Evolutionary conservation across 1,139 yeast species (phyloP).

Genomic region (Lodderomyces metapsilosis): DNA sequence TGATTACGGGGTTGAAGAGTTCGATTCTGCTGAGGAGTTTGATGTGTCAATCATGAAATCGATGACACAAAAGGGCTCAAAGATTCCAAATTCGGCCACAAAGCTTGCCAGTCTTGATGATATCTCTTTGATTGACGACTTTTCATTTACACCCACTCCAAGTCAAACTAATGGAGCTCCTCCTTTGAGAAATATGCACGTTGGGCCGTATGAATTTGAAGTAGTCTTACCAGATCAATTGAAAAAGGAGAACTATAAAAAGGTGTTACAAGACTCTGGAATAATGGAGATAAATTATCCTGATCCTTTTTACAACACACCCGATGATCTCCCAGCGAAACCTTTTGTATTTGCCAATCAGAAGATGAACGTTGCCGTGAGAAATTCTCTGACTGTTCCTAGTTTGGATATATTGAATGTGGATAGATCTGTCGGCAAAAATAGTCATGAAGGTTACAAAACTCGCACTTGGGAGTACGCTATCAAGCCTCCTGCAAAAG

Average conservation of each 20-base stretch:
- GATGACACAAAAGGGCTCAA: constrained; percentile 14
- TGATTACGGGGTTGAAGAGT: constrained; percentile 11
- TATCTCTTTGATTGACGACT: constrained; percentile 8
- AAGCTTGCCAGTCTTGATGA: constrained; percentile 6
- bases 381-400: constrained; percentile 16
- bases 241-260: constrained; percentile 23
- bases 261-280: constrained; percentile 43
- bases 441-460: not conserved
- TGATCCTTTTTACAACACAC: constrained; percentile 63
- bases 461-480: constrained; percentile 28
- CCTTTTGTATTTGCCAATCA: constrained; percentile 70
- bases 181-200: constrained; percentile 7
- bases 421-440: not conserved
- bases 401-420: constrained; percentile 15
- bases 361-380: constrained; percentile 45
- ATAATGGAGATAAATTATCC: constrained; percentile 52
- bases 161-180: not conserved
- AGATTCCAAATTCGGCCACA: constrained; percentile 1
- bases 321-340: constrained; percentile 48
- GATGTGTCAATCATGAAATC: constrained; percentile 16
- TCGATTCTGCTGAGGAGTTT: constrained; percentile 10
- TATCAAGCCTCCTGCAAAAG: constrained; percentile 30
- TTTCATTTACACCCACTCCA: constrained; percentile 13
- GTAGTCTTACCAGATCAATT: constrained; percentile 20
- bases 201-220: constrained; percentile 17